These are phyloP conservation scores for Apiosordaria backusii DNA, from an alignment of 495 filamentous ascomycete species.

Conservation along the genomic window DNA sequence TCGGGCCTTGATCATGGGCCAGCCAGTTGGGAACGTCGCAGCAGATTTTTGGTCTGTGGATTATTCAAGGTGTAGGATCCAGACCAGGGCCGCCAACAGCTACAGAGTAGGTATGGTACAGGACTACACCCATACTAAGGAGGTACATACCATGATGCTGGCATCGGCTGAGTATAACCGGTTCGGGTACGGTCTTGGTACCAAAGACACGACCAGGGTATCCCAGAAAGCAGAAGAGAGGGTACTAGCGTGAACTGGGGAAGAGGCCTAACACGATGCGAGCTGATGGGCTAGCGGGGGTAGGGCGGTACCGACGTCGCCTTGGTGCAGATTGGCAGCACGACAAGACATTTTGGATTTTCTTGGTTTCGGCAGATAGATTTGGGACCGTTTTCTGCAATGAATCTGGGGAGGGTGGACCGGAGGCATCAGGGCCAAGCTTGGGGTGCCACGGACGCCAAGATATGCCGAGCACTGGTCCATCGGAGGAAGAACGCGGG, in stretches of 20 bases:
- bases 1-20: neutral
- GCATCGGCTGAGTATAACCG: conserved; percentile 13
- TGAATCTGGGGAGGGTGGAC: conserved; percentile 3
- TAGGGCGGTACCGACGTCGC: neutral
- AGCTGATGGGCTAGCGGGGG: neutral
- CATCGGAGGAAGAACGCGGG: conserved; percentile 12
- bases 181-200: conserved; percentile 10
- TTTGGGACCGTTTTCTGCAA: conserved; percentile 8
- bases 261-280: neutral
- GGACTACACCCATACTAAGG: neutral
- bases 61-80: neutral
- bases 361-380: conserved; percentile 17
- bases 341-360: neutral
- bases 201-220: neutral
- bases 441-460: conserved; percentile 10
- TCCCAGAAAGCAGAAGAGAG: neutral
- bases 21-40: neutral
- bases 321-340: conserved; percentile 1
- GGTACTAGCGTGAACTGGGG: neutral
- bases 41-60: neutral
- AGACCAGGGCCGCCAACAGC: neutral
- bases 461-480: conserved; percentile 1
- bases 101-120: neutral
- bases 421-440: neutral
- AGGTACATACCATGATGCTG: neutral